Evolutionary conservation across 345 rosid genomes (phyloP).

Genomic region (Eucalyptus sp.): DNA sequence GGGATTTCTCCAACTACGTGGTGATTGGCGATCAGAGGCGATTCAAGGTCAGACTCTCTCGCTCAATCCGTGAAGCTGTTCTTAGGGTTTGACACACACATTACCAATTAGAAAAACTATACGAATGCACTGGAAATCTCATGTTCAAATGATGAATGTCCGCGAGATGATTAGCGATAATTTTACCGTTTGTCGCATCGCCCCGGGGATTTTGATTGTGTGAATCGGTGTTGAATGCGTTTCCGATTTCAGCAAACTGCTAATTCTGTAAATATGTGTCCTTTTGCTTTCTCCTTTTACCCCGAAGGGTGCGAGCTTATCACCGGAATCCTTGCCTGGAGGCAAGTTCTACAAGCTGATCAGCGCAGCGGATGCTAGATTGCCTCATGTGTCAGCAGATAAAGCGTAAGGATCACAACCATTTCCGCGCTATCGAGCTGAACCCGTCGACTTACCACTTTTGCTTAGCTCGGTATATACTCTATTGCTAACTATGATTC

Average conservation of each 20-base stretch:
- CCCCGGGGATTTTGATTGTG: too few species aligned
- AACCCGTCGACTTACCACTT: not conserved
- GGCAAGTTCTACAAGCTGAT: conserved; percentile 45
- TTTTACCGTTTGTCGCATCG: too few species aligned
- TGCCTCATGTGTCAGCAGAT: conserved; percentile 23
- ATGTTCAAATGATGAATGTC: not conserved
- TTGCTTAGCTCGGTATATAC: not conserved
- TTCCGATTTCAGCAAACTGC: fast-evolving
- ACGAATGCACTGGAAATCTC: not conserved
- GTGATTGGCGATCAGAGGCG: conserved; percentile 41
- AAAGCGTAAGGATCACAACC: conserved; percentile 44
- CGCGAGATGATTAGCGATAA: not conserved
- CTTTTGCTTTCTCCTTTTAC: not conserved
- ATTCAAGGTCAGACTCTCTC: conserved; percentile 34
- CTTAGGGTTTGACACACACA: not conserved
- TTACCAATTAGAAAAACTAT: not conserved
- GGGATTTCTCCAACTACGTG: conserved; percentile 65
- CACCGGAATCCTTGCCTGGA: conserved; percentile 24
- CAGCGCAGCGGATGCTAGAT: conserved; percentile 43
- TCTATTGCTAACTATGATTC: not conserved
- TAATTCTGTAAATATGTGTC: not conserved
- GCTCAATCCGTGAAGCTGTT: not conserved
- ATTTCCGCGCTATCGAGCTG: not conserved
- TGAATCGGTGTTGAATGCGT: too few species aligned
- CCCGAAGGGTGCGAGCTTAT: conserved; percentile 69